phyloP scores from a whole-genome alignment of 1,139 yeast genomes.

The Lodderomyces metapsilosis region DNA sequence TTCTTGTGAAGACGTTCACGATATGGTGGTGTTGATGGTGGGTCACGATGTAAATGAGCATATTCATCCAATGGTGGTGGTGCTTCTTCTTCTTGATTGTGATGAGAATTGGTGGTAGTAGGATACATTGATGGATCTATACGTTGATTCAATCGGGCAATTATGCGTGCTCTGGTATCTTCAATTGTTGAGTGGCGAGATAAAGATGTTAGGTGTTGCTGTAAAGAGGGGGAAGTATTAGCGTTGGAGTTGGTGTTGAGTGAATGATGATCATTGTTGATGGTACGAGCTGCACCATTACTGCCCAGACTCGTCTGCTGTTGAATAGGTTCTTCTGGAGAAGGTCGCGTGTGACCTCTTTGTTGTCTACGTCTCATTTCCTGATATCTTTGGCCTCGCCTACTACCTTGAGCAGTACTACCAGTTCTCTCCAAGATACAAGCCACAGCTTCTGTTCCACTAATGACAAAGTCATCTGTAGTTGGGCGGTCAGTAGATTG shows the following conservation, averaged over 20 bases:
- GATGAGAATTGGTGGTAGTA: not conserved
- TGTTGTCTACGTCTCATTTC: constrained; percentile 7
- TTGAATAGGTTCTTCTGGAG: not conserved
- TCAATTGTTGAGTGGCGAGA: not conserved
- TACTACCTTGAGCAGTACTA: constrained; percentile 10
- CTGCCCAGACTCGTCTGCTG: not conserved
- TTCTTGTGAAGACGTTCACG: constrained; percentile 34
- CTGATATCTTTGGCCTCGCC: constrained; percentile 9
- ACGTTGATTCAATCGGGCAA: constrained; percentile 11
- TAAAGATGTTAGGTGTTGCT: not conserved
- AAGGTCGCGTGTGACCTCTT: not conserved
- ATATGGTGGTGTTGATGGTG: constrained; percentile 39
- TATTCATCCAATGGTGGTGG: constrained; percentile 25
- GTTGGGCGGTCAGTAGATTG: not conserved
- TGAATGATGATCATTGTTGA: not conserved
- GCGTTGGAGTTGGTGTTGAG: not conserved
- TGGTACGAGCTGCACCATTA: too few species aligned
- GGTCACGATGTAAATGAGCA: constrained; percentile 4
- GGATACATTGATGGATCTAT: constrained; percentile 8
- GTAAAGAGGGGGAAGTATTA: not conserved
- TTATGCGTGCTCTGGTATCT: constrained; percentile 13
- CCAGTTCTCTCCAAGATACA: constrained; percentile 14
- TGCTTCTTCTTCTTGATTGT: constrained; percentile 4
- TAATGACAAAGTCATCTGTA: constrained; percentile 1
- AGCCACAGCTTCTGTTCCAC: constrained; percentile 11